phyloP scores from a whole-genome alignment of 2,329 filamentous ascomycete species.

The Pseudogymnoascus sp. region DNA sequence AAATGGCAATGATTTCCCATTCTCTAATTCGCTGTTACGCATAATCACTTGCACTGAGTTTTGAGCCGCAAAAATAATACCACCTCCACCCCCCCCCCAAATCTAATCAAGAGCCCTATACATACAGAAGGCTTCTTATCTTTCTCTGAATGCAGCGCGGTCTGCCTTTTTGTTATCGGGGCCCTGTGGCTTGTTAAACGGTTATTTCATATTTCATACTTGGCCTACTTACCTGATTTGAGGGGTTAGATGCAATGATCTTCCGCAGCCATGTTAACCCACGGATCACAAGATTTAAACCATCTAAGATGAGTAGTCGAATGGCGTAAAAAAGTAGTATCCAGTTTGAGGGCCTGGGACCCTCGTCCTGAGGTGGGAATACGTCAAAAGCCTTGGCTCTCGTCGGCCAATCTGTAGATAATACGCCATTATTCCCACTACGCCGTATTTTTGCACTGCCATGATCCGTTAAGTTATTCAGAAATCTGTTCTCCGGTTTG shows the following conservation, averaged over 20 bases:
- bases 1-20: neutral
- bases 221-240: neutral
- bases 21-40: neutral
- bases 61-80: neutral
- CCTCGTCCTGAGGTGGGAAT: neutral
- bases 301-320: neutral
- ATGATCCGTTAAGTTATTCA: neutral
- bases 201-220: neutral
- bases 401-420: neutral
- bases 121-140: neutral
- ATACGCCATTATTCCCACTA: no score
- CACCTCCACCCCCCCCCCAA: neutral
- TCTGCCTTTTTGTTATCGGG: neutral
- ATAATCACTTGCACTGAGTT: neutral
- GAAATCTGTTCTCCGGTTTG: neutral
- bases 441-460: neutral
- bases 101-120: neutral
- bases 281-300: neutral
- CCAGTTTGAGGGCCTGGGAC: neutral
- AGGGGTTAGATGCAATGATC: neutral
- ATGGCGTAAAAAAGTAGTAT: neutral
- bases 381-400: neutral
- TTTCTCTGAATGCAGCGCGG: neutral
- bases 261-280: neutral
- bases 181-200: neutral